Evolutionary conservation across 2,329 filamentous ascomycete species (phyloP).

Genomic region (Exophiala mesophila): DNA sequence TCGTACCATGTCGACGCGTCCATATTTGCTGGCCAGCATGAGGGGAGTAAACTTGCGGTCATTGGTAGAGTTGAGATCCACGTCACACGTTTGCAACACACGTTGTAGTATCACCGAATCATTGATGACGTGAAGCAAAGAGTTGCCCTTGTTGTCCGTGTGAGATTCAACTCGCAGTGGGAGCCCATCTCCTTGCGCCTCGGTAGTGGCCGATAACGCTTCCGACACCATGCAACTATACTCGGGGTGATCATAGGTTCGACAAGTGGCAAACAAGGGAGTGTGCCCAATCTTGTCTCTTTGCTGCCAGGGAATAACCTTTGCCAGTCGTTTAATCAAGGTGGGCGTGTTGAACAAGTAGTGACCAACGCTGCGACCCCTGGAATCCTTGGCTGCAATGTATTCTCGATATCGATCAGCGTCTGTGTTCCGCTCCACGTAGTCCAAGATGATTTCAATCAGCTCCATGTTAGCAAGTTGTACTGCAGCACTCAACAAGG

Average conservation of each 20-base stretch:
- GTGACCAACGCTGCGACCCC: conserved; percentile 87
- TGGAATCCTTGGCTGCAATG: conserved; percentile 68
- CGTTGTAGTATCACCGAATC: conserved; percentile 70
- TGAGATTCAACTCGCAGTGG: conserved; percentile 90
- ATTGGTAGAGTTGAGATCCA: conserved; percentile 93
- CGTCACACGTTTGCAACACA: conserved; percentile 78
- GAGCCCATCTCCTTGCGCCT: conserved; percentile 69
- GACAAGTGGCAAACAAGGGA: conserved; percentile 89
- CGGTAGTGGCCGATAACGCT: conserved; percentile 68
- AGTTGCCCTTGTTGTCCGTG: conserved; percentile 88
- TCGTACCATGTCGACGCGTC: conserved; percentile 86
- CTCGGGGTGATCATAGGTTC: conserved; percentile 87
- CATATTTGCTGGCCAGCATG: conserved; percentile 99
- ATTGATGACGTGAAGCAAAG: conserved; percentile 89
- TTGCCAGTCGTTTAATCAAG: conserved; percentile 71
- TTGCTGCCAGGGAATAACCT: conserved; percentile 77
- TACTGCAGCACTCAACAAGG: conserved; percentile 81
- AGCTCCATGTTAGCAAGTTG: conserved; percentile 73
- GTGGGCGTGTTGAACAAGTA: conserved; percentile 89
- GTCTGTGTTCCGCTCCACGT: conserved; percentile 56
- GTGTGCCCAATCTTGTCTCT: conserved; percentile 96
- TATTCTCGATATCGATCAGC: conserved; percentile 61
- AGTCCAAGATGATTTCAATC: conserved; percentile 69
- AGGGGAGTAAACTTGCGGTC: conserved; percentile 91
- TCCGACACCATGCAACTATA: conserved; percentile 84